A percentile compares a stretch with the other conserved stretches of the same genome.
Conservation (phyloP, 306 rosid genomes). For the Fagus sylvatica region DNA sequence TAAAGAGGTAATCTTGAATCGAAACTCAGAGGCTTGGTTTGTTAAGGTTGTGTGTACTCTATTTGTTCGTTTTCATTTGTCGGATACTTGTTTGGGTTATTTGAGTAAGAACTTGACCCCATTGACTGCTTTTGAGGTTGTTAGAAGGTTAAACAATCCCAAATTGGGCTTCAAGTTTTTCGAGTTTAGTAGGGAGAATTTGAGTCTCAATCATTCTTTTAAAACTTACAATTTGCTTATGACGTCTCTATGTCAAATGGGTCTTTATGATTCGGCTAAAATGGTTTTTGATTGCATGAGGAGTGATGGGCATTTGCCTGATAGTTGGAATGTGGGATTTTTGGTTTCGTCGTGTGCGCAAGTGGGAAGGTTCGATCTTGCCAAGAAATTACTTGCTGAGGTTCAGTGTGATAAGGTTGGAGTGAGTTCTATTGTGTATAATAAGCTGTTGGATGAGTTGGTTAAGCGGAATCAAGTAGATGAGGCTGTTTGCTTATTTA, state of each 20-base stretch:
- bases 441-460: slow-evolving; percentile 60
- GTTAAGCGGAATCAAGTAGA: slow-evolving; percentile 46
- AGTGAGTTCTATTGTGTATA: slow-evolving; percentile 52
- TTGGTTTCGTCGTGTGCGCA: slow-evolving; percentile 66
- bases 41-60: slow-evolving; percentile 72
- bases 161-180: slow-evolving; percentile 64
- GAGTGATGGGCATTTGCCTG: slow-evolving; percentile 63
- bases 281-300: slow-evolving; percentile 65
- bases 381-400: slow-evolving; percentile 54
- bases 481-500: slow-evolving; percentile 64
- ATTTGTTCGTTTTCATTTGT: slow-evolving; percentile 49
- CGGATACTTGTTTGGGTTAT: slow-evolving; percentile 52
- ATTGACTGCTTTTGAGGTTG: slow-evolving; percentile 61
- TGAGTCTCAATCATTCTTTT: slow-evolving; percentile 46
- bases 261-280: slow-evolving; percentile 60
- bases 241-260: slow-evolving; percentile 70
- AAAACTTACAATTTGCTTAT: slow-evolving; percentile 64
- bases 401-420: slow-evolving; percentile 36
- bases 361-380: slow-evolving; percentile 50
- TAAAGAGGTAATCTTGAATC: slow-evolving; percentile 30
- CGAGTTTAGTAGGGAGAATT: slow-evolving; percentile 50
- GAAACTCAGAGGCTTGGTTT: slow-evolving; percentile 68
- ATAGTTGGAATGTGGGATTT: slow-evolving; percentile 50
- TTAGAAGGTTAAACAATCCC: slow-evolving; percentile 59
- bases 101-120: slow-evolving; percentile 55